Conservation (phyloP, 2,329 filamentous ascomycete genomes). For the Aspergillus sp. region DNA sequence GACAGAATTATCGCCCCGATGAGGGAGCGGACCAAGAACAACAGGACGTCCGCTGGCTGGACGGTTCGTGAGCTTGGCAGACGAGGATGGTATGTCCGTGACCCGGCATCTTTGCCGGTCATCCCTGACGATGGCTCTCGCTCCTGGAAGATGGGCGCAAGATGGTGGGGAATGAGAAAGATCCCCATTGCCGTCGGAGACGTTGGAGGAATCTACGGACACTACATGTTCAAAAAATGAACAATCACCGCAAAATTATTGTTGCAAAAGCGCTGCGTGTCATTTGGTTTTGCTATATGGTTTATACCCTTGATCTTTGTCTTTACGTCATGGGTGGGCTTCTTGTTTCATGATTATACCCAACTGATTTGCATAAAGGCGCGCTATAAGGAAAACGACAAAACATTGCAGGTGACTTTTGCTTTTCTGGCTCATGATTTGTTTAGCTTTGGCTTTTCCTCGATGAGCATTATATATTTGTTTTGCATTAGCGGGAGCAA, state of each 20-base stretch:
- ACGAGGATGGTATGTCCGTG: slow-evolving; percentile 62
- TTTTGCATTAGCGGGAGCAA: too few relatives aligned
- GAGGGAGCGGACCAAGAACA: slow-evolving; percentile 58
- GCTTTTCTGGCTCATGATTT: not conserved
- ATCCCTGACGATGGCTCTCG: slow-evolving; percentile 53
- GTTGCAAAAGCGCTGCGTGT: slow-evolving; percentile 7
- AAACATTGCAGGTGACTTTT: not conserved
- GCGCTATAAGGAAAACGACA: not conserved
- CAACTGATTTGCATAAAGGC: not conserved
- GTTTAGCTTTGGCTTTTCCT: not conserved
- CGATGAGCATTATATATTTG: too few relatives aligned
- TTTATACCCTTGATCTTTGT: slow-evolving; percentile 8
- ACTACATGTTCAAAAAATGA: slow-evolving; percentile 56
- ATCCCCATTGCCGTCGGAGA: slow-evolving; percentile 52
- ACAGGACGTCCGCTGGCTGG: slow-evolving; percentile 59
- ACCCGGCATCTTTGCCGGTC: slow-evolving; percentile 32
- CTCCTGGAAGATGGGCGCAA: slow-evolving; percentile 78
- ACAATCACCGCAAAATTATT: not conserved
- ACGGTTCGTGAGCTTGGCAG: slow-evolving; percentile 63
- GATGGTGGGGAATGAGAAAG: slow-evolving; percentile 79
- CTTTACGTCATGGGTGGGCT: not conserved
- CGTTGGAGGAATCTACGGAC: slow-evolving; percentile 55
- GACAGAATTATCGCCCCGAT: slow-evolving; percentile 64
- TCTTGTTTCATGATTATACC: not conserved
- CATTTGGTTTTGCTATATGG: slow-evolving; percentile 5